Evolutionary conservation across 2,329 filamentous ascomycete genomes (phyloP).

Genomic region (Samsoniella hepiali): DNA sequence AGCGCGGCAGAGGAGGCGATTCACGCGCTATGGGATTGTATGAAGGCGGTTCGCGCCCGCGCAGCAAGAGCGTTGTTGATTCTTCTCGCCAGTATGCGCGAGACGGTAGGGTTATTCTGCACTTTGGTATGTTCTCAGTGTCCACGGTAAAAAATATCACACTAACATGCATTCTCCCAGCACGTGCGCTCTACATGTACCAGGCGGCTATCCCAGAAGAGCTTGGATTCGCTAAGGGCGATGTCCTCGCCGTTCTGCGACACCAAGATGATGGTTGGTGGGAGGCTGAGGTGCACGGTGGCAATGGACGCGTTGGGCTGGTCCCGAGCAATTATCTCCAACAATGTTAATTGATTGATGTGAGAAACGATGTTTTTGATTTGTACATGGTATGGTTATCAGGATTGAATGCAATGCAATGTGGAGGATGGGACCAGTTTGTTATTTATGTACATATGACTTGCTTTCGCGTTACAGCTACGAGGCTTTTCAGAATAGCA

Average conservation of each 20-base stretch:
- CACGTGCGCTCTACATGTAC: conserved; percentile 91
- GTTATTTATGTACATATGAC: conserved; percentile 15
- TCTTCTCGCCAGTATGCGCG: conserved; percentile 75
- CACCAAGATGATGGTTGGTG: conserved; percentile 99
- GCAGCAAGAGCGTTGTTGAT: conserved; percentile 86
- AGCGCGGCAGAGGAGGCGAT: conserved; percentile 48
- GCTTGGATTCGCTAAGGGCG: conserved; percentile 86
- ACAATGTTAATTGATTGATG: conserved; percentile 38
- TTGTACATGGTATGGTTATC: conserved; percentile 17
- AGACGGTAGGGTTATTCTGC: conserved; percentile 82
- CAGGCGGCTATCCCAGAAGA: conserved; percentile 94
- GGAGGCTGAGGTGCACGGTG: conserved; percentile 88
- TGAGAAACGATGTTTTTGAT: conserved; percentile 10
- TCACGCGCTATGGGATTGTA: conserved; percentile 55
- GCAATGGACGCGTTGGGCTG: conserved; percentile 56
- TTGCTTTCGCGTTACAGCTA: conserved; percentile 4
- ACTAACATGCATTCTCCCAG: conserved; percentile 46
- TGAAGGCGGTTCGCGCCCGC: conserved; percentile 50
- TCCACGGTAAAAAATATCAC: not conserved
- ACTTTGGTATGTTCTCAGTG: conserved; percentile 73
- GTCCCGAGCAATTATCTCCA: conserved; percentile 68
- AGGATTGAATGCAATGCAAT: conserved; percentile 17
- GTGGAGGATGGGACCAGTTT: conserved; percentile 7
- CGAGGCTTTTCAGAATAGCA: conserved; percentile 12
- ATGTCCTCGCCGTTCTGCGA: conserved; percentile 81